Percentiles rank a stretch among this genome's conserved stretches.
Evolutionary conservation across 345 rosid species (phyloP).

Genomic region (Citrus mangshanensis): DNA sequence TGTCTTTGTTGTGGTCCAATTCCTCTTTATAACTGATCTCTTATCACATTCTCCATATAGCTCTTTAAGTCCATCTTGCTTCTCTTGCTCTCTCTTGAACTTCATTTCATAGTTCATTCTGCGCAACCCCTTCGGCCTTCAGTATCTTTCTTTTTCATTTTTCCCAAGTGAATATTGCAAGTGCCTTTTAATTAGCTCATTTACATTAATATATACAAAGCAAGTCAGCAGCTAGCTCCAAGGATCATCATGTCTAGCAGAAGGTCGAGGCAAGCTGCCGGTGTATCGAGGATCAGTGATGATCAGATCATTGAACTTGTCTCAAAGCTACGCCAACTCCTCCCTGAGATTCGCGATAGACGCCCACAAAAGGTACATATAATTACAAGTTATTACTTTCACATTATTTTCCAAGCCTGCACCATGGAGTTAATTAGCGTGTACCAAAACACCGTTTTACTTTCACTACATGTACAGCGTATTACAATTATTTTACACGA

Average conservation of each 20-base stretch:
- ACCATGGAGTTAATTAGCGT: too few species aligned
- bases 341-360: slow-evolving; percentile 84
- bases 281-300: slow-evolving; percentile 74
- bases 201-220: background rate
- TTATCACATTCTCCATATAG: slow-evolving; percentile 34
- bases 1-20: slow-evolving; percentile 52
- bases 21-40: slow-evolving; percentile 55
- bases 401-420: background rate
- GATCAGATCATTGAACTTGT: slow-evolving; percentile 90
- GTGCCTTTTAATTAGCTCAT: too few species aligned
- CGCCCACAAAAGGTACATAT: slow-evolving; percentile 72
- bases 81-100: too few species aligned
- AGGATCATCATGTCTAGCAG: slow-evolving; percentile 64
- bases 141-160: too few species aligned
- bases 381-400: too few species aligned
- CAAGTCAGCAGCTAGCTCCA: background rate
- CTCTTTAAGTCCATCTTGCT: too few species aligned
- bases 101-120: too few species aligned
- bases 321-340: slow-evolving; percentile 76
- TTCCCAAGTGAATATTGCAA: too few species aligned
- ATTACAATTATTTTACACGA: too few species aligned
- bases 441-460: too few species aligned
- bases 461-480: too few species aligned
- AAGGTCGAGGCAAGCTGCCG: slow-evolving; percentile 74
- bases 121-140: too few species aligned